Evolutionary conservation across 768 basidiomycete genomes (phyloP), one percentile per base, ranked within the genome.

Genomic region (Tephrocybe sp.): DNA sequence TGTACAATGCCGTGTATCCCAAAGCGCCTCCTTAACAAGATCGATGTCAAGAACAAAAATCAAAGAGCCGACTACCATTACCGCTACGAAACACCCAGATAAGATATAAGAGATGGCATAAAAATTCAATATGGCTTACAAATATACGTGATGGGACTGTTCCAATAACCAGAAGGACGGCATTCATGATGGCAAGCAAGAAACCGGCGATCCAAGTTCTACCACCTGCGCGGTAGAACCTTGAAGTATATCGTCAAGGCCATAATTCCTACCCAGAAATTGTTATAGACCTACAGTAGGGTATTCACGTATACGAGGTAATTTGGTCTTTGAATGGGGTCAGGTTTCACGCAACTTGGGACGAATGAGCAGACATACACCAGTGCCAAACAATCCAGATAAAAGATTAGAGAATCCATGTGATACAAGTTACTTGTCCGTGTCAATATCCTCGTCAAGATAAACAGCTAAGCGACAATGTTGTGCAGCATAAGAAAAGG

Each of bases 11-110:
- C 91, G 73, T 9, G 94, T 94, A 68, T 99, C 95, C 94, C 94
- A 98, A 8, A 97, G 64, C 0, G 97, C 94, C 66, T 97, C 95
- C 60, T 94, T 95, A 33, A 92, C 82, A 33, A 99, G 82, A 57
- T 98, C 95, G 43, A 97, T 80, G 0, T 94, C 97, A 27, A 98
- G 77, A 7, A 97, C 93, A 57, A 93, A 94, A 54, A 98, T 97
- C 47, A 99, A 74, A 2, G 92, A 85, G 1, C 86, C 85, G 12
- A 97, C 93, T 4, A 95, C 85, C 81, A 91, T 85, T 24, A 97
- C 86, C 49, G 93, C 92, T 94, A 53, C 12, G 27, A 3, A 18
- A 3, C 16, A 30, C 46, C 4, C 33, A 34, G 23, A 39, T 19
- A 21, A 11, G 33, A 10, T 12, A 49, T 11, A 42, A 34, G n/a